A percentile compares a stretch with the other conserved stretches of the same genome.
Conservation (phyloP, 495 filamentous ascomycete species). For the Penicillium parvum region DNA sequence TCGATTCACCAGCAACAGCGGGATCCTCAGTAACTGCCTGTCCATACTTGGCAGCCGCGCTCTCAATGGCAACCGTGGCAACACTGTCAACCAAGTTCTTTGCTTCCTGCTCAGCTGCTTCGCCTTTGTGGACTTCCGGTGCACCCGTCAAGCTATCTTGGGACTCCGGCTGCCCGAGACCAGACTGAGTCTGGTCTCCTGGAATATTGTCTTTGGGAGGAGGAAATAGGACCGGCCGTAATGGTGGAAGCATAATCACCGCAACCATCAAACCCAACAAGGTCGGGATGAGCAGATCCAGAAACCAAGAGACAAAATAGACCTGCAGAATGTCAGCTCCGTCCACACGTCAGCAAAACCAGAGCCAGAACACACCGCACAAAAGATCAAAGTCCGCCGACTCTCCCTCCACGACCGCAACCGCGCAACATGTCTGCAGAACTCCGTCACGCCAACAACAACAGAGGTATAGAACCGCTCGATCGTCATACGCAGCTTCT, state of each 20-base stretch:
- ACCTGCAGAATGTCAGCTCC: slow-evolving; percentile 33
- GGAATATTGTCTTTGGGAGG: slow-evolving; percentile 59
- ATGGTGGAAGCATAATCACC: slow-evolving; percentile 62
- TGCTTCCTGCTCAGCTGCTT: slow-evolving; percentile 83
- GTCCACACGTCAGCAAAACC: neutral
- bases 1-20: slow-evolving; percentile 56
- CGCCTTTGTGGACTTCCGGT: slow-evolving; percentile 78
- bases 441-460: slow-evolving; percentile 59
- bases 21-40: slow-evolving; percentile 44
- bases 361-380: slow-evolving; percentile 42
- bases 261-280: slow-evolving; percentile 54
- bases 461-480: slow-evolving; percentile 85
- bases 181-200: too few species aligned
- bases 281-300: slow-evolving; percentile 68
- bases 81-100: slow-evolving; percentile 75
- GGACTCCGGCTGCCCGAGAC: slow-evolving; percentile 67
- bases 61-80: slow-evolving; percentile 67
- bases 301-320: slow-evolving; percentile 70
- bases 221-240: slow-evolving; percentile 68
- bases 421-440: slow-evolving; percentile 69
- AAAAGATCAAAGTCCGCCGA: slow-evolving; percentile 63
- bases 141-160: slow-evolving; percentile 77
- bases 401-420: slow-evolving; percentile 78
- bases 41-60: slow-evolving; percentile 69
- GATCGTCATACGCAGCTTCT: slow-evolving; percentile 76